Base-by-base conservation (phyloP, 192 early-diverging fungal genomes). In the Gaertneriomyces semiglobifer region DNA sequence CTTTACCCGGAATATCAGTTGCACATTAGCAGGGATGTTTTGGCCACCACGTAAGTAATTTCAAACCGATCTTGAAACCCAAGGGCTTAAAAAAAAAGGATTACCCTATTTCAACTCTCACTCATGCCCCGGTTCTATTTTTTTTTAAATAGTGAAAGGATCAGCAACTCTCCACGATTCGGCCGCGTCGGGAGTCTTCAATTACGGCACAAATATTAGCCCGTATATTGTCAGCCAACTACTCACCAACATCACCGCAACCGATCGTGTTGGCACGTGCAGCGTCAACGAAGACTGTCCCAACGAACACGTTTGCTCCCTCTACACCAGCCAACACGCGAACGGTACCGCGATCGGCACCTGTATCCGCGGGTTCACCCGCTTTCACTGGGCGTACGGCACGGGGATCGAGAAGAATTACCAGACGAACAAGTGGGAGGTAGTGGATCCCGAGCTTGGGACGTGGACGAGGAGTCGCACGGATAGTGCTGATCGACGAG, bases 1-100 rank as follows among this genome's bases (percentile, higher is more conserved):
- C 59, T 70, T 91, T 61, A 79, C 87, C 0, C 44, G 63, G n/a
- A 91, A 91, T 64, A 77, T 83, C 44, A 84, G 86, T 0, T 92
- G 90, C 62, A 14, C 59, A 0, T 19, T 63, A 1, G 38, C 67
- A 14, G 33, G 19, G 6, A 39, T 38, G 39, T 39, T 57, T 14
- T 57, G 39, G 12, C 55, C 55, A 33, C 55, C 16, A 57, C 38
- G 55, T 57, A 57, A 57, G 55, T 39, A 38, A 5, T 39, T 16
- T 25, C 55, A 5, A n/a, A 48, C 55, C 0, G n/a, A 19, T 56
- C n/a, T 10, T 57, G 55, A 39, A 14, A 57, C 5, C 39, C 12
- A 57, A 5, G 33, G 4, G 14, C 4, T 16, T 39, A 57, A 16
- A 33, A 33, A 33, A 33, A 33, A 33, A 33, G 25, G 25, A 33